Conservation (phyloP, 2,329 filamentous ascomycete genomes). For the Cladophialophora chaetospira region DNA sequence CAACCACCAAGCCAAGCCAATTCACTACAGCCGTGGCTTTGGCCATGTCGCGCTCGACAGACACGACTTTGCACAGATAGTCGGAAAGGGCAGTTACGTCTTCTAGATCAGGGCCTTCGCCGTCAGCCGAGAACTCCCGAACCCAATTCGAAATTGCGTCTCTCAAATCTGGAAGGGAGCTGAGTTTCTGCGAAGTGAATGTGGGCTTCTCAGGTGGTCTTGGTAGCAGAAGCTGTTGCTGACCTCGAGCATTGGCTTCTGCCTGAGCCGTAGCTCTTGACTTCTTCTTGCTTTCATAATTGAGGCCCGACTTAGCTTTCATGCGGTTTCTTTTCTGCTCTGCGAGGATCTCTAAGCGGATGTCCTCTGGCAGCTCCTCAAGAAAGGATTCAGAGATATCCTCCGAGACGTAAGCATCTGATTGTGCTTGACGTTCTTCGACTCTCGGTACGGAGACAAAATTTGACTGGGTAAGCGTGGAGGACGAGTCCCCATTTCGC, state of each 20-base stretch:
- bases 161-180: constrained; percentile 64
- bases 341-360: constrained; percentile 74
- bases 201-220: constrained; percentile 57
- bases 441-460: constrained; percentile 54
- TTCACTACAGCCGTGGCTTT: constrained; percentile 71
- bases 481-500: constrained; percentile 58
- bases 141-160: constrained; percentile 78
- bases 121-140: constrained; percentile 67
- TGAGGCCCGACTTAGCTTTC: constrained; percentile 58
- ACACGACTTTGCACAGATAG: constrained; percentile 72
- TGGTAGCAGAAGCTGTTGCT: constrained; percentile 49
- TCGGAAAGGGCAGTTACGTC: constrained; percentile 74
- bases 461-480: constrained; percentile 71
- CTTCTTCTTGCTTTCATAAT: constrained; percentile 40
- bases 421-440: constrained; percentile 18
- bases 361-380: constrained; percentile 77
- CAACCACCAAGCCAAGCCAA: constrained; percentile 58
- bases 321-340: constrained; percentile 68
- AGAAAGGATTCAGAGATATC: constrained; percentile 71
- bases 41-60: constrained; percentile 73
- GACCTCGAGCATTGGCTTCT: constrained; percentile 32
- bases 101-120: constrained; percentile 77
- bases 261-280: constrained; percentile 26
- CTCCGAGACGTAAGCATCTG: constrained; percentile 35
- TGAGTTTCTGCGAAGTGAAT: constrained; percentile 63